Base-by-base conservation (phyloP, 2,329 filamentous ascomycete species). In the Verruconis gallopava region DNA sequence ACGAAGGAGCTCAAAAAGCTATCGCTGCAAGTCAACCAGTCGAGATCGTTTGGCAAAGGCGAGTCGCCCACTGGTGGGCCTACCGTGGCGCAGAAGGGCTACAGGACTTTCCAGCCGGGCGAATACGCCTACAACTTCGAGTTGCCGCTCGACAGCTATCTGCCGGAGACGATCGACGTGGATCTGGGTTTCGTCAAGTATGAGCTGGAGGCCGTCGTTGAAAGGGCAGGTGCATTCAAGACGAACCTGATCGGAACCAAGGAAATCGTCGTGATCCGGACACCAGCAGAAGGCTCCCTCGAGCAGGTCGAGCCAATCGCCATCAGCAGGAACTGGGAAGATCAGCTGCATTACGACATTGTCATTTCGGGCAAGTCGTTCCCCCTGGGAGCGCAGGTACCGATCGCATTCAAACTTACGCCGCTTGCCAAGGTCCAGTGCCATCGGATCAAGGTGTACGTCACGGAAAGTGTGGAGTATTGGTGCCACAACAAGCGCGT, bases 291-390 rank as follows among this genome's bases (percentile, higher is more conserved):
- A 60, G 75, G 86, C 36, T 94, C 86, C 0, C 67, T 94, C 18
- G 88, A 95, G 59, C 85, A 85, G 59, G 81, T 86, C 19, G 88
- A 95, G 56, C 88, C 88, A 2, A 94, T 95, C 52, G 89, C 86
- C 9, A 94, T 95, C 54, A 89, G 83, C 49, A 72, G 88, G 15
- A 86, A 85, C 47, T 95, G 88, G 88, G 88, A 95, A 57, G 86
- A 95, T 51, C 88, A 94, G 55, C 68, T 95, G 21, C 85, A 93
- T 54, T 95, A 95, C 62, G 88, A 95, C 53, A 94, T 95, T 51
- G 80, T 94, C 56, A 93, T 95, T 42, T 94, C 86, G 1, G 88
- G 88, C 42, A 94, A 94, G 68, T 93, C 86, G 1, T 95, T 95
- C 46, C 85, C 88, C 0, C 73, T 95, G 15, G 88, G 88, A 13